phyloP scores from a whole-genome alignment of 1,139 yeast species.

The Scheffersomyces lignicola region DNA sequence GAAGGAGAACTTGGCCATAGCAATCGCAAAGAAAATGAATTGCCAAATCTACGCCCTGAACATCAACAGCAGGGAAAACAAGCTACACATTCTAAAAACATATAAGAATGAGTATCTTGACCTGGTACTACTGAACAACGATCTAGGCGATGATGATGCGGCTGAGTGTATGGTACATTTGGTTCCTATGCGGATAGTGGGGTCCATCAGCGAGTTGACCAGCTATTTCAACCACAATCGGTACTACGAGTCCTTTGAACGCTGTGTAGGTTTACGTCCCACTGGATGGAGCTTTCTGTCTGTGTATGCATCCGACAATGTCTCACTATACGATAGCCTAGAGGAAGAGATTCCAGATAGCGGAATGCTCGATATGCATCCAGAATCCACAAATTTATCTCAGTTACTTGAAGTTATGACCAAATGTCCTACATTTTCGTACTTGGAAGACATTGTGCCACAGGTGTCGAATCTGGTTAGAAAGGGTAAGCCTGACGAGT shows the following conservation, averaged over 20 bases:
- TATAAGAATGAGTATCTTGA: constrained; percentile 35
- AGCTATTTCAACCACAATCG: constrained; percentile 52
- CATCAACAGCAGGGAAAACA: constrained; percentile 49
- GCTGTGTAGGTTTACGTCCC: constrained; percentile 68
- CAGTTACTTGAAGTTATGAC: constrained; percentile 18
- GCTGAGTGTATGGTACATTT: constrained; percentile 63
- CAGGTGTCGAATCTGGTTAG: constrained; percentile 21
- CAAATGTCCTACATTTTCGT: constrained; percentile 24
- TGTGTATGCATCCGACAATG: constrained; percentile 8
- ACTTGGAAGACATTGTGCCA: constrained; percentile 29
- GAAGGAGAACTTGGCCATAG: constrained; percentile 78
- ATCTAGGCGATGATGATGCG: constrained; percentile 38
- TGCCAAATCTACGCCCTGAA: constrained; percentile 54
- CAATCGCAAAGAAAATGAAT: constrained; percentile 56
- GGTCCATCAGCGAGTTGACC: constrained; percentile 36
- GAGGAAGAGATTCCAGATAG: constrained; percentile 2
- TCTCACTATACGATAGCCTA: constrained; percentile 1
- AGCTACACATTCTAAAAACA: constrained; percentile 39
- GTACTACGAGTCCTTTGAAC: constrained; percentile 47
- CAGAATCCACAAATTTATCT: constrained; percentile 8
- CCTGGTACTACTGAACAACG: constrained; percentile 30
- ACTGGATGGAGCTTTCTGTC: constrained; percentile 82
- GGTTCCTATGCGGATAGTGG: constrained; percentile 58
- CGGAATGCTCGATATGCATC: background rate
- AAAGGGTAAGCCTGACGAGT: constrained; percentile 24